Evolutionary conservation across 208 protist genomes (phyloP), one percentile per base, ranked within the genome.

Genomic region (Crithidia bombi): DNA sequence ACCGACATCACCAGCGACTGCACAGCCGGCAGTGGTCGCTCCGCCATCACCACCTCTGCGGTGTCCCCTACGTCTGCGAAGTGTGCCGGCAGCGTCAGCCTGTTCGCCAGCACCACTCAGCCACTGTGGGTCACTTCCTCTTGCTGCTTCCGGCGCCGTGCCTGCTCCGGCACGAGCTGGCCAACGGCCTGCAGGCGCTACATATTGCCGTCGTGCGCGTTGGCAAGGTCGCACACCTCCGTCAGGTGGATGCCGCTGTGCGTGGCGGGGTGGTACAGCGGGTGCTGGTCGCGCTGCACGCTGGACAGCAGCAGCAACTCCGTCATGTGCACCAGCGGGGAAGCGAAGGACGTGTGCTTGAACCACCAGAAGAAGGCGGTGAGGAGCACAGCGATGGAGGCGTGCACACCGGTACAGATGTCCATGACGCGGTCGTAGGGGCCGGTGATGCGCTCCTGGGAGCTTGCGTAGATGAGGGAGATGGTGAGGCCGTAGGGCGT

Each of bases 171-270:
- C 1, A 77, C 7, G n/a, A 65, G 69, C 47, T 51, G 36, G 36
- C 72, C 71, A 21, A 77, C 33, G 17, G 58, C 12, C 21, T 46
- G 62, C 38, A 72, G 64, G 26, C 52, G 64, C 17, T 26, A 17
- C 46, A 71, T 71, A 23, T 54, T 46, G 4, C 2, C 30, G 10
- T 77, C 65, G 65, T 77, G 43, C 19, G 64, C 71, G 1, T 51
- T 11, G 2, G 63, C n/a, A 5, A 77, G 52, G 14, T 59, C 33
- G 2, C 35, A 15, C 4, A 77, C 49, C 49, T 77, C 71, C 7
- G 14, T 30, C 12, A 77, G 32, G 11, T 32, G 64, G 1, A 71
- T 0, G n/a, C 4, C 0, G 15, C 28, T 5, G 14, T 26, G n/a
- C 7, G 7, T 5, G 19, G 55, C 35, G 19, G 19, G 14, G n/a